A percentile compares a stretch with the other conserved stretches of the same genome.
phyloP scores from a whole-genome alignment of 129 eudicot genomes.

The Apium graveolens region DNA sequence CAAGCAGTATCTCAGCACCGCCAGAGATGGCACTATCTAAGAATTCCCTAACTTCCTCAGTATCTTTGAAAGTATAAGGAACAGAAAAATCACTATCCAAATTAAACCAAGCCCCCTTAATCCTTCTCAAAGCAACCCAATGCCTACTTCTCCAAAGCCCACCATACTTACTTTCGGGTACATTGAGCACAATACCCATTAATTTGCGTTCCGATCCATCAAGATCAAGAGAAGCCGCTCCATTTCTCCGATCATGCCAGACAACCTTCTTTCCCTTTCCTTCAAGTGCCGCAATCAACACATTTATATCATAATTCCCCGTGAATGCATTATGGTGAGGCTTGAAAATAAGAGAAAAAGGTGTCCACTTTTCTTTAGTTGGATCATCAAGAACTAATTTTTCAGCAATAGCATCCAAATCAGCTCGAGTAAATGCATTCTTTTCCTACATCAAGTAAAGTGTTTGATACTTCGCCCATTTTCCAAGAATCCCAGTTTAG shows the following conservation, averaged over 20 bases:
- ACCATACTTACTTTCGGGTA: constrained; percentile 61
- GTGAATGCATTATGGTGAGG: constrained; percentile 88
- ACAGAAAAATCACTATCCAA: constrained; percentile 79
- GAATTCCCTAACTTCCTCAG: constrained; percentile 45
- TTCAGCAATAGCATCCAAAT: constrained; percentile 67
- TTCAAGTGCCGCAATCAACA: constrained; percentile 73
- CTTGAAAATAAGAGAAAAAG: constrained; percentile 67
- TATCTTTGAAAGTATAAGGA: constrained; percentile 44
- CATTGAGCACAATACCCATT: constrained; percentile 74
- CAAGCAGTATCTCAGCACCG: constrained; percentile 81
- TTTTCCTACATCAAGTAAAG: constrained; percentile 47
- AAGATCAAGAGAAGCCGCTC: constrained; percentile 61
- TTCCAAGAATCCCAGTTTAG: neutral
- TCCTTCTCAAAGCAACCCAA: constrained; percentile 77
- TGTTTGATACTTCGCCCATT: neutral
- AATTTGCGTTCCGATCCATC: constrained; percentile 50
- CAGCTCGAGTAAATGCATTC: constrained; percentile 54
- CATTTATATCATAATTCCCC: constrained; percentile 92
- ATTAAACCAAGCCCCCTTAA: constrained; percentile 76
- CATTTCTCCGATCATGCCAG: constrained; percentile 82
- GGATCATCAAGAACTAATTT: constrained; percentile 75
- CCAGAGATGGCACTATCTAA: constrained; percentile 46
- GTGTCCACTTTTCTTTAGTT: constrained; percentile 55
- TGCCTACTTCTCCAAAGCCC: constrained; percentile 84
- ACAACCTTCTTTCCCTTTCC: constrained; percentile 66